Base-by-base conservation (phyloP, 768 basidiomycete genomes). In the Pleurotus salmoneostramineus region DNA sequence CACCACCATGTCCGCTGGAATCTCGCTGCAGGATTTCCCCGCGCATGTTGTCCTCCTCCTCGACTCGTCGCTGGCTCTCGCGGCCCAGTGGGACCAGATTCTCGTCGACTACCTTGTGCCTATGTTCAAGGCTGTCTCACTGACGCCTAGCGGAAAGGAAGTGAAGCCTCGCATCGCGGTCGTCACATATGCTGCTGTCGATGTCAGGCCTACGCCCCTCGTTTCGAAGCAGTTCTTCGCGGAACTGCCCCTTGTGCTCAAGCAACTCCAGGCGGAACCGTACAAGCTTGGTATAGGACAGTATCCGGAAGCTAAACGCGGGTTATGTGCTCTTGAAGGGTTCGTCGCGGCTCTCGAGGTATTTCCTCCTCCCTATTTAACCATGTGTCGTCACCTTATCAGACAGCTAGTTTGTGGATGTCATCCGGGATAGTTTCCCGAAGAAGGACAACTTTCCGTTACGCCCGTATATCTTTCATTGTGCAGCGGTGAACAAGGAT, bases 331-430 rank as follows among this genome's bases (percentile, higher is more conserved):
- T 3, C 70, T 91, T 5, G 89, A 91, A 58, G 89, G 85, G 6
- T 67, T 89, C 10, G 84, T 87, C 11, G 84, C 88, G 14, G 84
- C 83, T 34, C 69, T 90, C 21, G 88, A 91, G 77, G 88, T 89
- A 55, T 56, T 72, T 63, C 44, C 10, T 6, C 36, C 17, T 43
- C 35, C 35, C 12, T 35, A 35, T 32, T 3, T 42, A 43, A 15
- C 3, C 40, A 15, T 2, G 15, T 21, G 7, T 56, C 31, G 37
- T 46, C 36, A 44, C 17, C 5, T 36, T 31, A 59, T 44, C 46
- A 6, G 10, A 5, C 31, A 6, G 42, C 12, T 40, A 79, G 78
- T 61, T 81, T 31, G 80, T 77, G 62, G 76, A 74, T 62, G 76
- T 75, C 37, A 77, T 73, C 67, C 62, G 62, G 64, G 12, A 62